Base-by-base conservation (phyloP, 768 basidiomycete species). In the Tulasnella sp. region DNA sequence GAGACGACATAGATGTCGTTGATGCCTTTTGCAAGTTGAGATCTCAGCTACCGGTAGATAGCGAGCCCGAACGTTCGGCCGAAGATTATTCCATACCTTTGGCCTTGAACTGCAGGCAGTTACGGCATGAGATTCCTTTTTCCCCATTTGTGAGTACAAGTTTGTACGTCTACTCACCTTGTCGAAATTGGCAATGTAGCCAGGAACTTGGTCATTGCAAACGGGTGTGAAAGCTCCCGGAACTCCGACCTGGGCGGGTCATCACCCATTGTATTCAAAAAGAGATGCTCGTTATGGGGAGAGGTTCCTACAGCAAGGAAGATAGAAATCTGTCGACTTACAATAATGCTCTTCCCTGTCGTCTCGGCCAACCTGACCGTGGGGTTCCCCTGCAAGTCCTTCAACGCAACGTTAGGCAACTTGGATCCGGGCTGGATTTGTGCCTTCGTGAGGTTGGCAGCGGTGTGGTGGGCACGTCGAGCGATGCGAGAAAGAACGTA, bases 141-240 rank as follows among this genome's bases (percentile, higher is more conserved):
- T 67, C 48, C 16, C 23, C 23, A 51, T 23, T 72, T 15, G 35
- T 40, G 71, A 40, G n/a, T 15, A 26, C 2, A 55, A 44, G n/a
- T n/a, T 44, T 57, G 44, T 13, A 32, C n/a, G 35, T 48, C 20
- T 69, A 46, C 79, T 44, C 40, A 79, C 79, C 55, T 79, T 72
- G n/a, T 79, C 78, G 51, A 44, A 79, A n/a, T 79, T 71, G 32
- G 80, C 78, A 35, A 79, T 72, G 78, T 79, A 79, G n/a, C 79
- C 81, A 0, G 89, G 90, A 32, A 91, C 84, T 81, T 93, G 91
- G 16, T 84, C 85, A 76, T 87, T 89, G 84, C 93, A 95, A 7
- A 91, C 86, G 0, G 89, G 90, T 3, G 91, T 91, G 84, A 93
- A 94, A 11, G 91, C 91, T 23, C 91, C 92, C 0, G 93, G 92